Percentiles rank a stretch among this genome's conserved stretches.
Conservation (phyloP, 768 basidiomycete genomes). For the Kwoniella dejecticola region DNA sequence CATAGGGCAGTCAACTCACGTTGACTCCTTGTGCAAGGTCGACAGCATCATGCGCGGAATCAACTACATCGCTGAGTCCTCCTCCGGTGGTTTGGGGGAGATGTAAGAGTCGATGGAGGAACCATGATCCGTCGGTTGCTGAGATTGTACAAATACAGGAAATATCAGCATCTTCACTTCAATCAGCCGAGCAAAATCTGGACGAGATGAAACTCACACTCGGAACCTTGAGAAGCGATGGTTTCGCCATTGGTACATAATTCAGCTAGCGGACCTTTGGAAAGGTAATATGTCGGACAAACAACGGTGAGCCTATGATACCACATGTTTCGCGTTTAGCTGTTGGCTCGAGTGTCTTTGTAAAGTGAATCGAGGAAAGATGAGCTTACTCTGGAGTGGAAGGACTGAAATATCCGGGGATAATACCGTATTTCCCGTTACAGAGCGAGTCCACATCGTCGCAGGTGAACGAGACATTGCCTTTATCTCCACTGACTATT, state of each 20-base stretch:
- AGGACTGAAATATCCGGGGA: conserved; percentile 21
- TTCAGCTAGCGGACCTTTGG: conserved; percentile 22
- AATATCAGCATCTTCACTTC: neutral
- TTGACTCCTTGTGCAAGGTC: conserved; percentile 33
- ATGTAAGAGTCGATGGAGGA: conserved; percentile 33
- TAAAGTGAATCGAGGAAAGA: too few relatives aligned
- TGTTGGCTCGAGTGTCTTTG: too few relatives aligned
- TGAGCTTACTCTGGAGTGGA: conserved; percentile 15
- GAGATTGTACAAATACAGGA: too few relatives aligned
- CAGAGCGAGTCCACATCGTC: conserved; percentile 22
- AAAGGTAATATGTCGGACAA: conserved; percentile 30
- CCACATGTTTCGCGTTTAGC: too few relatives aligned
- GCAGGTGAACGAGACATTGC: conserved; percentile 27
- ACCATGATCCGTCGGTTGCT: conserved; percentile 31
- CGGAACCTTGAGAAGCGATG: conserved; percentile 24
- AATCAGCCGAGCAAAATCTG: neutral
- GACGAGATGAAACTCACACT: conserved; percentile 3
- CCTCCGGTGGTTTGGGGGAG: conserved; percentile 23
- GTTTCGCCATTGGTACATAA: conserved; percentile 21
- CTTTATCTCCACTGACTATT: conserved; percentile 29
- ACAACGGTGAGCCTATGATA: conserved; percentile 25
- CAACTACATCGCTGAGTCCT: conserved; percentile 23
- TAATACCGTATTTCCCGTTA: conserved; percentile 30
- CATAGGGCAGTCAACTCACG: conserved; percentile 5
- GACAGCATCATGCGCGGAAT: conserved; percentile 26